Evolutionary conservation across 257 asterid genomes (phyloP).

Genomic region (Thymus quinquecostatus): DNA sequence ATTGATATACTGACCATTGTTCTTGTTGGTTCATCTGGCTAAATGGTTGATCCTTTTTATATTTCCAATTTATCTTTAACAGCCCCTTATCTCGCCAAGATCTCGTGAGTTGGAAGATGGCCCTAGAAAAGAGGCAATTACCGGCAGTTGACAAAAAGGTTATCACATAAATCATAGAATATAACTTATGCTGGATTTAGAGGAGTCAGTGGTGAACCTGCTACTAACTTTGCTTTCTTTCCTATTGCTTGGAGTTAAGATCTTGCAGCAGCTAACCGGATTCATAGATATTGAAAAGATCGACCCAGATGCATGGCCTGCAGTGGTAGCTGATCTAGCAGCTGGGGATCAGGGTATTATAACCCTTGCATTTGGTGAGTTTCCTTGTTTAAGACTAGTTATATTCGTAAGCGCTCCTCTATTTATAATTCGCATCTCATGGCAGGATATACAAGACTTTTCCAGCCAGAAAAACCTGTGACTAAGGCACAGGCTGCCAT

Average conservation of each 20-base stretch:
- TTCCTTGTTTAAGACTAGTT: slow-evolving; percentile 12
- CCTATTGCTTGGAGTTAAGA: slow-evolving; percentile 43
- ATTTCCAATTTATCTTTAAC: slow-evolving; percentile 26
- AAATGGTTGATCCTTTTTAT: slow-evolving; percentile 26
- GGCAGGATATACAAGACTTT: slow-evolving; percentile 92
- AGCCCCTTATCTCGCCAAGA: slow-evolving; percentile 97
- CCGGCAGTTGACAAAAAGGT: slow-evolving; percentile 86
- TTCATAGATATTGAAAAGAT: slow-evolving; percentile 94
- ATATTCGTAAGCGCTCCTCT: slow-evolving; percentile 27
- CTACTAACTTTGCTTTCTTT: slow-evolving; percentile 22
- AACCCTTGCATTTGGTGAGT: slow-evolving; percentile 89
- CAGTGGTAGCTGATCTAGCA: slow-evolving; percentile 82
- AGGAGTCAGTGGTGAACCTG: slow-evolving; percentile 29
- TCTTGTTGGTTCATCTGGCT: slow-evolving; percentile 20
- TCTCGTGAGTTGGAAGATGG: slow-evolving; percentile 99
- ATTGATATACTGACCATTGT: slow-evolving; percentile 15
- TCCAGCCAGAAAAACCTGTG: slow-evolving; percentile 98
- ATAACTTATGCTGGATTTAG: slow-evolving; percentile 19
- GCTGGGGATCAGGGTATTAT: slow-evolving; percentile 91
- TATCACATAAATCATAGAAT: slow-evolving; percentile 24
- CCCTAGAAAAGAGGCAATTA: slow-evolving; percentile 87
- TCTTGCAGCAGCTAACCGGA: slow-evolving; percentile 81
- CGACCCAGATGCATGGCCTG: slow-evolving; percentile 98
- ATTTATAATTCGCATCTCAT: slow-evolving; percentile 8
- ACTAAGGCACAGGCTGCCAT: slow-evolving; percentile 98